Conservation (phyloP, 2,329 filamentous ascomycete species). For the Blastomyces gilchristii region DNA sequence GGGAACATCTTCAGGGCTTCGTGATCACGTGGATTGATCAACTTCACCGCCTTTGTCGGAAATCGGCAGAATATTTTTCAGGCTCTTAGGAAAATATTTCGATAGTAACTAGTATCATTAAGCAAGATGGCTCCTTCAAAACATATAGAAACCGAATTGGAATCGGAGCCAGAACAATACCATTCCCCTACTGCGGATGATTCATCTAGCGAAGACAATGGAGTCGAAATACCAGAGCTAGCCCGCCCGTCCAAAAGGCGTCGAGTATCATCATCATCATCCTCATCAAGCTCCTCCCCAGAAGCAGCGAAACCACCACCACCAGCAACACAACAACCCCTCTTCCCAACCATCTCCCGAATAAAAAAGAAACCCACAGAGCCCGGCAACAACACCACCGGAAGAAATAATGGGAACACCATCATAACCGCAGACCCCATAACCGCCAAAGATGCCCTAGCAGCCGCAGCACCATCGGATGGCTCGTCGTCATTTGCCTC, state of each 20-base stretch:
- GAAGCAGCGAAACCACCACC: background rate
- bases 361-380: conserved; percentile 32
- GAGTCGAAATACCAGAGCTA: conserved; percentile 8
- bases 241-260: conserved; percentile 30
- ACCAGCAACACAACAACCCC: conserved; percentile 18
- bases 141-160: conserved; percentile 18
- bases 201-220: background rate
- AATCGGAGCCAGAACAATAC: conserved; percentile 14
- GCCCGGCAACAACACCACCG: background rate
- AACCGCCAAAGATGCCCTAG: conserved; percentile 31
- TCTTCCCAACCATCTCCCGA: conserved; percentile 31
- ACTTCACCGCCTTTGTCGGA: background rate
- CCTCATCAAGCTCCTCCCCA: background rate
- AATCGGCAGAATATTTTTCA: background rate
- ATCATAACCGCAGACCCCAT: conserved; percentile 23
- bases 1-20: background rate
- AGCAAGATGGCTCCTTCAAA: conserved; percentile 22
- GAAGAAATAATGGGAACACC: conserved; percentile 15
- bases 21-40: background rate
- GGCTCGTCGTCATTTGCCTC: conserved; percentile 51
- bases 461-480: conserved; percentile 35
- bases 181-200: background rate
- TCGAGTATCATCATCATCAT: conserved; percentile 28
- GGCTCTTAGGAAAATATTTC: too few species aligned
- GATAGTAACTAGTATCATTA: conserved; percentile 2